phyloP scores from a whole-genome alignment of 2,329 filamentous ascomycete genomes.

The Monosporascus sp. region DNA sequence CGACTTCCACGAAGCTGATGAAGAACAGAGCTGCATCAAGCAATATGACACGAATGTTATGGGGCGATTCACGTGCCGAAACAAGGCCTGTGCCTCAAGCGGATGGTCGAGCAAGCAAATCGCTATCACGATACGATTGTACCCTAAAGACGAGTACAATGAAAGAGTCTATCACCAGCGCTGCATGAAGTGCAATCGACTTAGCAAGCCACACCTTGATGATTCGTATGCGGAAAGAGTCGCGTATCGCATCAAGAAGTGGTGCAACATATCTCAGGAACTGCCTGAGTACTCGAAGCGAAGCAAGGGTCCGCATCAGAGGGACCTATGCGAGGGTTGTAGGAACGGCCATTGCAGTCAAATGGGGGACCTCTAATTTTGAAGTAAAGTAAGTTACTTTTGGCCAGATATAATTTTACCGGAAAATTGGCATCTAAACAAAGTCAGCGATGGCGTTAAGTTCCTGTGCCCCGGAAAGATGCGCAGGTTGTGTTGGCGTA shows the following conservation, averaged over 20 bases:
- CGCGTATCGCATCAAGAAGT: constrained; percentile 31
- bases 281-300: background rate
- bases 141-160: constrained; percentile 26
- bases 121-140: constrained; percentile 29
- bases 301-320: constrained; percentile 18
- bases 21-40: constrained; percentile 7
- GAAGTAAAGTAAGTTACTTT: too few species aligned
- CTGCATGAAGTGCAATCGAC: constrained; percentile 25
- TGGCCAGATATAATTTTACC: too few species aligned
- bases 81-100: constrained; percentile 12
- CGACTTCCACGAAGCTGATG: constrained; percentile 19
- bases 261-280: constrained; percentile 24
- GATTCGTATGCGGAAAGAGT: constrained; percentile 30
- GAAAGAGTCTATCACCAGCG: constrained; percentile 32
- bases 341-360: constrained; percentile 24
- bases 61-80: constrained; percentile 29
- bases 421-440: too few species aligned
- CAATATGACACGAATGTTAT: constrained; percentile 25
- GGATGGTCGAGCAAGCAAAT: constrained; percentile 31
- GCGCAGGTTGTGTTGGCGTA: too few species aligned
- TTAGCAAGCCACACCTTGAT: constrained; percentile 23
- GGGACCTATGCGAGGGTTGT: constrained; percentile 31
- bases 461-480: too few species aligned
- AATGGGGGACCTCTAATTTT: too few species aligned
- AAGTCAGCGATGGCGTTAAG: too few species aligned